Evolutionary conservation across 1,139 yeast species (phyloP).

Genomic region (Scheffersomyces lignicola): DNA sequence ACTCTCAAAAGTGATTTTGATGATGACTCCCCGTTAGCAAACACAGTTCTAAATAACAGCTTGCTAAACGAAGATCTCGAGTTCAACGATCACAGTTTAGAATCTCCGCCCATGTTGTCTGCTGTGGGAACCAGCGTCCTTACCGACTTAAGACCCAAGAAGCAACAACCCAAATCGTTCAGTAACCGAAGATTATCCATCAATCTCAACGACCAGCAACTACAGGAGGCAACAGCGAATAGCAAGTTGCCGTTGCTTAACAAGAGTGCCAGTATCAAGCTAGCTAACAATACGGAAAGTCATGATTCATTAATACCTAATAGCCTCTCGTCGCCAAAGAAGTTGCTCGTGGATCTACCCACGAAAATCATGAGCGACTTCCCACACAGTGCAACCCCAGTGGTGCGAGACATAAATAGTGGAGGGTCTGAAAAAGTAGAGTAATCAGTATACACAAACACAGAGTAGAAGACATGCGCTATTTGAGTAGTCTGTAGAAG

Average conservation of each 20-base stretch:
- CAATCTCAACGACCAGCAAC: slow-evolving; percentile 10
- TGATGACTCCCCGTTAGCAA: slow-evolving; percentile 30
- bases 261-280: slow-evolving; percentile 31
- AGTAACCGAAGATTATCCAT: slow-evolving; percentile 19
- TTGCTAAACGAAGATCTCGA: slow-evolving; percentile 22
- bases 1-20: slow-evolving; percentile 24
- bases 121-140: no score
- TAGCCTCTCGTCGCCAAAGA: neutral
- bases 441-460: slow-evolving; percentile 1
- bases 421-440: slow-evolving; percentile 2
- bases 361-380: neutral
- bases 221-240: slow-evolving; percentile 6
- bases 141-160: slow-evolving; percentile 2
- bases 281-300: slow-evolving; percentile 5
- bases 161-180: slow-evolving; percentile 13
- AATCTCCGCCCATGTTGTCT: slow-evolving; percentile 15
- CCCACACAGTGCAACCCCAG: neutral
- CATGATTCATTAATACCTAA: slow-evolving; percentile 1
- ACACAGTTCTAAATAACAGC: slow-evolving; percentile 14
- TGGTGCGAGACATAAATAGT: neutral
- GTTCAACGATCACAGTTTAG: slow-evolving; percentile 25
- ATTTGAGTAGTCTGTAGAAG: neutral
- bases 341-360: neutral
- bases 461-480: neutral
- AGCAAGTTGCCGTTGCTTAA: slow-evolving; percentile 30